phyloP scores from a whole-genome alignment of 2,329 filamentous ascomycete genomes.

The Colletotrichum sp. region DNA sequence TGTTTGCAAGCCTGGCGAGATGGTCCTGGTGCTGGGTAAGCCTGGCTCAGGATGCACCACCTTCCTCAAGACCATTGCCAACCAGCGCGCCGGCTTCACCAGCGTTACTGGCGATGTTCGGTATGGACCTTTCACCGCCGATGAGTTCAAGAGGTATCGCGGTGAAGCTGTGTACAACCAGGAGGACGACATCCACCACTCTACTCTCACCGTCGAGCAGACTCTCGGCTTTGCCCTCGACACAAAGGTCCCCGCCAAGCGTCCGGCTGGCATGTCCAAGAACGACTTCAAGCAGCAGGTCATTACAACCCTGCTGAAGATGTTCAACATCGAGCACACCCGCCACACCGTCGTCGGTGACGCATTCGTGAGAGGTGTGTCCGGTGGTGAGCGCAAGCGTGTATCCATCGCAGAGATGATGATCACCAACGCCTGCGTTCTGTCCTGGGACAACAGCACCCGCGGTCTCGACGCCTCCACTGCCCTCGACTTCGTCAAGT shows the following conservation, averaged over 20 bases:
- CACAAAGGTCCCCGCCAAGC: conserved; percentile 82
- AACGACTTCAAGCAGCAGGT: conserved; percentile 78
- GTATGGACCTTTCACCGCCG: conserved; percentile 75
- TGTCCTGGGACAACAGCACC: conserved; percentile 79
- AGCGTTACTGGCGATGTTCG: conserved; percentile 69
- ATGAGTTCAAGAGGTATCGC: conserved; percentile 76
- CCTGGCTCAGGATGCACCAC: conserved; percentile 77
- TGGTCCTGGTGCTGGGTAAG: conserved; percentile 82
- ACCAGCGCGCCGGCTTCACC: conserved; percentile 65
- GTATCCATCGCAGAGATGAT: conserved; percentile 86
- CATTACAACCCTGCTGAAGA: conserved; percentile 76
- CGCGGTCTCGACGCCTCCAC: conserved; percentile 72
- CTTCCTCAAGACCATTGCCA: conserved; percentile 71
- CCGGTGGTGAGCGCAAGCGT: conserved; percentile 79
- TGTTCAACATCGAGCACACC: conserved; percentile 95
- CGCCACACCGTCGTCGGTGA: conserved; percentile 85
- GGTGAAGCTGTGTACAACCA: conserved; percentile 87
- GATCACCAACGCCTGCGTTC: conserved; percentile 73
- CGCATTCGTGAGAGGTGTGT: conserved; percentile 79
- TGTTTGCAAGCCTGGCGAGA: conserved; percentile 80
- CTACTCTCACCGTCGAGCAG: conserved; percentile 86
- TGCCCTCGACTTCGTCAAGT: conserved; percentile 70
- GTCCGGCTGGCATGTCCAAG: conserved; percentile 75
- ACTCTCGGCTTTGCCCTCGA: conserved; percentile 86
- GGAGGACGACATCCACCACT: conserved; percentile 85